A percentile compares a stretch with the other conserved stretches of the same genome.
Evolutionary conservation across 768 basidiomycete genomes (phyloP).

Genomic region (Trametes villosa): DNA sequence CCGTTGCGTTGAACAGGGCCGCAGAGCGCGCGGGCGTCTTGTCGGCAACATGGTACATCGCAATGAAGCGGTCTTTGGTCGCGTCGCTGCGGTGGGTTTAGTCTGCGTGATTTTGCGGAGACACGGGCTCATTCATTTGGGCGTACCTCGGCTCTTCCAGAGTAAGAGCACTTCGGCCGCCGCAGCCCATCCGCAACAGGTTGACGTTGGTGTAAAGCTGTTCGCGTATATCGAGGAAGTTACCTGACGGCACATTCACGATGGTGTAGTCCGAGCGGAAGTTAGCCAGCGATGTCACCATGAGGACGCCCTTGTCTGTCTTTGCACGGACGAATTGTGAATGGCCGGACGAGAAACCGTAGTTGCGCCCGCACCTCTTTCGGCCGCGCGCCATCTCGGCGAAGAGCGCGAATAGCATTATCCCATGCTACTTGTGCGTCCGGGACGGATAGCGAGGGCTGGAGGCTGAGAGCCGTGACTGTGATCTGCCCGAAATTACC

Average conservation of each 20-base stretch:
- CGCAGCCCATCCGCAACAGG: constrained; percentile 82
- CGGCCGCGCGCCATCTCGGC: constrained; percentile 74
- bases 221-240: constrained; percentile 64
- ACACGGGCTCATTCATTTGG: too few species aligned
- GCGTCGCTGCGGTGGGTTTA: constrained; percentile 54
- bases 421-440: constrained; percentile 64
- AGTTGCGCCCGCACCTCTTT: constrained; percentile 50
- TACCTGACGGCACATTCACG: constrained; percentile 73
- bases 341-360: neutral
- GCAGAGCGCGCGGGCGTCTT: constrained; percentile 32
- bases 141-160: constrained; percentile 72
- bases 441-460: constrained; percentile 42
- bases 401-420: constrained; percentile 59
- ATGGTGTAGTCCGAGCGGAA: constrained; percentile 89
- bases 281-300: constrained; percentile 84
- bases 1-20: constrained; percentile 61
- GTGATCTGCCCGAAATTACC: constrained; percentile 49
- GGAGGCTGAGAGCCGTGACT: constrained; percentile 58
- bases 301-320: constrained; percentile 70
- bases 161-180: constrained; percentile 76
- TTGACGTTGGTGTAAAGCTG: constrained; percentile 83
- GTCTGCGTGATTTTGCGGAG: neutral
- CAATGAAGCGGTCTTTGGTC: constrained; percentile 80
- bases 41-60: constrained; percentile 66
- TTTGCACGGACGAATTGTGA: constrained; percentile 30